These are phyloP conservation scores for Cyclotella choctawhatcheeana DNA, from an alignment of 108 stramenopile species.

Conservation along the genomic window DNA sequence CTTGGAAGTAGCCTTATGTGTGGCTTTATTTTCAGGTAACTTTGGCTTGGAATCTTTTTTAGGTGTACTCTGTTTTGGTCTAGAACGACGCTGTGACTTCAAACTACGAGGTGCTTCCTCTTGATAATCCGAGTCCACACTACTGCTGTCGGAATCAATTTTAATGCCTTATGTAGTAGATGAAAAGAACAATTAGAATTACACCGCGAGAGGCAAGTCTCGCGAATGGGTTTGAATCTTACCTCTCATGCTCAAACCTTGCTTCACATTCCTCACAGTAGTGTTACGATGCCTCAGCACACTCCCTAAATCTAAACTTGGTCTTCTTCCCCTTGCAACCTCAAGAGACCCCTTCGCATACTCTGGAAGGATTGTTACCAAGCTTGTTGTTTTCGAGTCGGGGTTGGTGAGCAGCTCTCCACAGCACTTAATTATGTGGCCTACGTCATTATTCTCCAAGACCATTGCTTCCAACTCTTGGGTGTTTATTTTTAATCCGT, in stretches of 20 bases:
- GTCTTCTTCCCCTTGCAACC: background rate
- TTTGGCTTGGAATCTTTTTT: too few relatives aligned
- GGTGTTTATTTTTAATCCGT: background rate
- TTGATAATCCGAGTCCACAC: too few relatives aligned
- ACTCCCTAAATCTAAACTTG: background rate
- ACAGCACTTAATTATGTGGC: background rate
- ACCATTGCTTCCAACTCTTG: constrained; percentile 1
- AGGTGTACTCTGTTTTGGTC: too few relatives aligned
- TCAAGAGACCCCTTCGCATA: constrained; percentile 1
- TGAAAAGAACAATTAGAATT: too few relatives aligned
- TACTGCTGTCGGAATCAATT: too few relatives aligned
- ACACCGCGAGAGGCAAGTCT: too few relatives aligned
- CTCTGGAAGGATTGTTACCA: background rate
- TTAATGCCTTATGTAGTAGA: too few relatives aligned
- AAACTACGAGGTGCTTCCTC: too few relatives aligned
- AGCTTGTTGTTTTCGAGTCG: background rate
- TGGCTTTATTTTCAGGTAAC: too few relatives aligned
- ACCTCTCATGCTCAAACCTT: constrained; percentile 7
- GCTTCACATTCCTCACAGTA: constrained; percentile 4
- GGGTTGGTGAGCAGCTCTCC: background rate
- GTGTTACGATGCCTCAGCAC: background rate
- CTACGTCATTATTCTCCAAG: background rate
- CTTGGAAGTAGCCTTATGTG: too few relatives aligned
- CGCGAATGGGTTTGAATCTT: too few relatives aligned
- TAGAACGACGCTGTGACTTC: too few relatives aligned